Evolutionary conservation across 2,329 filamentous ascomycete species (phyloP).

Genomic region (Botrytis galanthina): DNA sequence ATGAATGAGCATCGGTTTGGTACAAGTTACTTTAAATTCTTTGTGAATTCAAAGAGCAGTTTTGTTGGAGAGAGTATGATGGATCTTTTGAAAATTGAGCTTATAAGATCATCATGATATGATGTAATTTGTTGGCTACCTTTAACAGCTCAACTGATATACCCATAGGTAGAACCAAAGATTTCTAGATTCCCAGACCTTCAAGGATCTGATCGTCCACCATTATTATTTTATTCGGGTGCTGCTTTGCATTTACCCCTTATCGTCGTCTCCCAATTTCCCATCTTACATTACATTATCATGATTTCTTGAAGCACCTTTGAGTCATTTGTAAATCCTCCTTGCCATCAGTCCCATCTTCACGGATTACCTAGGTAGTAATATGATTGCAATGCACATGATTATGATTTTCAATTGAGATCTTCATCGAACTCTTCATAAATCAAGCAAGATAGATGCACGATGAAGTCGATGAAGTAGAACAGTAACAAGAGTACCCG

Average conservation of each 20-base stretch:
- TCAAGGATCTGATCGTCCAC: not conserved
- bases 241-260: not conserved
- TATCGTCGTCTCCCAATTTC: not conserved
- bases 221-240: not conserved
- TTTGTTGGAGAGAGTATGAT: not conserved
- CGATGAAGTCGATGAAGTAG: not conserved
- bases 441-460: not conserved
- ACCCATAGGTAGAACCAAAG: slow-evolving; percentile 15
- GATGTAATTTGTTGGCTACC: slow-evolving; percentile 12
- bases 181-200: not conserved
- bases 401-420: not conserved
- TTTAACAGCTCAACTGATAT: not conserved
- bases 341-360: not conserved
- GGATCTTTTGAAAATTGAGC: not conserved
- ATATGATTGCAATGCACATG: not conserved
- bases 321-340: not conserved
- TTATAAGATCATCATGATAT: slow-evolving; percentile 10
- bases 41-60: slow-evolving; percentile 15
- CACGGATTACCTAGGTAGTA: not conserved
- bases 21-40: slow-evolving; percentile 16
- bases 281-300: not conserved
- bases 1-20: slow-evolving; percentile 18
- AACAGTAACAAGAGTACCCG: not conserved
- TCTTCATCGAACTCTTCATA: not conserved
- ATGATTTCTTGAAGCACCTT: too few relatives aligned